Evolutionary conservation across 2,329 filamentous ascomycete species (phyloP).

Genomic region (Sporothrix variecibatus): DNA sequence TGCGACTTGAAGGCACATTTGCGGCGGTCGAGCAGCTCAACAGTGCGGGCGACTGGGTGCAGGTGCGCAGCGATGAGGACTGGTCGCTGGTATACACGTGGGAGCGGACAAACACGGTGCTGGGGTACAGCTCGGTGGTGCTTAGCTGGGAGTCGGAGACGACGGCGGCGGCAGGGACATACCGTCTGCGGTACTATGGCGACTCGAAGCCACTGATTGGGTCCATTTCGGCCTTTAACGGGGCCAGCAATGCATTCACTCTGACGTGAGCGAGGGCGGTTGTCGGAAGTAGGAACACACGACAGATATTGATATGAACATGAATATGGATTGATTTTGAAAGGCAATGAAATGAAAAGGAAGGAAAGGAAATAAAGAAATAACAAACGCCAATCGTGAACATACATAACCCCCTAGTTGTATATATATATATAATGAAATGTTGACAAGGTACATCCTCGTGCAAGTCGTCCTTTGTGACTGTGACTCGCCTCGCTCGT

Average conservation of each 20-base stretch:
- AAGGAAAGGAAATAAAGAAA: not conserved
- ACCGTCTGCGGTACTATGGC: constrained; percentile 78
- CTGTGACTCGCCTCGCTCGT: too few species aligned
- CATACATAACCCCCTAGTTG: not conserved
- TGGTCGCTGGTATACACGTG: constrained; percentile 82
- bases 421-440: not conserved
- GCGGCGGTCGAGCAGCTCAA: constrained; percentile 69
- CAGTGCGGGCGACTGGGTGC: constrained; percentile 55
- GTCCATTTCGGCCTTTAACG: constrained; percentile 55
- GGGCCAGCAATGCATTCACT: constrained; percentile 37
- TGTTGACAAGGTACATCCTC: not conserved
- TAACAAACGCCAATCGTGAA: constrained; percentile 12
- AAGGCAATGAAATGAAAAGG: not conserved
- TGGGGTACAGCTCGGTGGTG: constrained; percentile 74
- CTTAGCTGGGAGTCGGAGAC: constrained; percentile 76
- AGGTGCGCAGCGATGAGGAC: constrained; percentile 73
- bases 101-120: constrained; percentile 68
- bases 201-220: constrained; percentile 70
- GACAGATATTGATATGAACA: not conserved
- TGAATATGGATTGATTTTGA: not conserved
- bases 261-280: constrained; percentile 26
- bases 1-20: constrained; percentile 75
- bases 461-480: too few species aligned
- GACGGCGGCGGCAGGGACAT: constrained; percentile 61
- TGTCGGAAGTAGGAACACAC: not conserved